Evolutionary conservation across 805 yeast genomes (phyloP).

Genomic region (Hermanozyma aechmeae): DNA sequence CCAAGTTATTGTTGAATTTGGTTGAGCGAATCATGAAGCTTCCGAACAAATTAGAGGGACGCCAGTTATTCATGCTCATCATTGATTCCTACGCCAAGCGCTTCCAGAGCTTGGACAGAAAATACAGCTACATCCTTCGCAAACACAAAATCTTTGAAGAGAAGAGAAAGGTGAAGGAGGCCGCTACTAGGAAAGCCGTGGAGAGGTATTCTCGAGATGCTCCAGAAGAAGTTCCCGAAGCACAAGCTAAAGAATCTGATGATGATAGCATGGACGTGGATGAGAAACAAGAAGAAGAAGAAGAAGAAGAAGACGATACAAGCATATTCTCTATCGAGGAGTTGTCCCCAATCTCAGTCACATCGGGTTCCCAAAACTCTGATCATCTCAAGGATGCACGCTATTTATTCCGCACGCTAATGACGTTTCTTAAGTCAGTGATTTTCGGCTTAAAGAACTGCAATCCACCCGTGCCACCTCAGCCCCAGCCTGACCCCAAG

Average conservation of each 20-base stretch:
- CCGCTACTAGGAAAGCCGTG: slow-evolving; percentile 34
- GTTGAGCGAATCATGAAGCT: slow-evolving; percentile 81
- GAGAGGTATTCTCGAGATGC: slow-evolving; percentile 18
- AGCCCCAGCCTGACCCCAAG: slow-evolving; percentile 38
- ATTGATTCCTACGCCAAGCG: slow-evolving; percentile 83
- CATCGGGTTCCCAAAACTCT: slow-evolving; percentile 31
- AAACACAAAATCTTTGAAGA: slow-evolving; percentile 48
- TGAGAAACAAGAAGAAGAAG: neutral
- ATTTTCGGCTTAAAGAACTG: slow-evolving; percentile 83
- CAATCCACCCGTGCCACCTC: slow-evolving; percentile 62
- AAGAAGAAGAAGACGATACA: slow-evolving; percentile 7
- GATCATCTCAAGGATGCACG: slow-evolving; percentile 85
- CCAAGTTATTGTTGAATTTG: slow-evolving; percentile 76
- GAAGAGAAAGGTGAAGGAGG: slow-evolving; percentile 28
- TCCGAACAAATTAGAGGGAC: slow-evolving; percentile 71
- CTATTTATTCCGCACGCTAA: slow-evolving; percentile 74
- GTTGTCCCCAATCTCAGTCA: slow-evolving; percentile 49
- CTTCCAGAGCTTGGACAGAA: slow-evolving; percentile 65
- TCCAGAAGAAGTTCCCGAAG: slow-evolving; percentile 8
- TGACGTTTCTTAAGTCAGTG: slow-evolving; percentile 84
- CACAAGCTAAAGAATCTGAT: neutral
- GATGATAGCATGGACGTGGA: neutral
- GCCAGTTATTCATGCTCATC: slow-evolving; percentile 77
- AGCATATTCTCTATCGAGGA: slow-evolving; percentile 23
- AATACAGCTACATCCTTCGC: slow-evolving; percentile 55